Evolutionary conservation across 441 rosid genomes (phyloP).

Genomic region (Erysimum cheiri): DNA sequence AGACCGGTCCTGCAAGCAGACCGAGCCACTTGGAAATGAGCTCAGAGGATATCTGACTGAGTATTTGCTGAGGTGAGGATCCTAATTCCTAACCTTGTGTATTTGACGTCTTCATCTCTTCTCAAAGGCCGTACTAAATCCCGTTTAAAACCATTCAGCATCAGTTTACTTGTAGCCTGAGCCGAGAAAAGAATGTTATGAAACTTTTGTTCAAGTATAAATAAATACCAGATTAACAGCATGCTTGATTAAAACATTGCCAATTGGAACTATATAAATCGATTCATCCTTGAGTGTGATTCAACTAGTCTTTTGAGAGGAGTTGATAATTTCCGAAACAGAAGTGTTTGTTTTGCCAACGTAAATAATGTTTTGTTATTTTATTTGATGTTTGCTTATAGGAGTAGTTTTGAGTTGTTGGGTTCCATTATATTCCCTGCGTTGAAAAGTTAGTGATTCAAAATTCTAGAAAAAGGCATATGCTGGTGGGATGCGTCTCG

Average conservation of each 20-base stretch:
- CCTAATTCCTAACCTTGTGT: neutral
- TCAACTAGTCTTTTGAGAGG: neutral
- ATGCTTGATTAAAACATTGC: neutral
- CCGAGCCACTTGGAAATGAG: conserved; percentile 61
- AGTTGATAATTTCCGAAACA: neutral
- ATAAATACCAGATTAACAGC: neutral
- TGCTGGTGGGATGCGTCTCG: conserved; percentile 29
- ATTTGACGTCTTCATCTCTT: neutral
- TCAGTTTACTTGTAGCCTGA: neutral
- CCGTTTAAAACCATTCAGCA: conserved; percentile 1
- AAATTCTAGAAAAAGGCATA: conserved; percentile 3
- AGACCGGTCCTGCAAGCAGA: conserved; percentile 69
- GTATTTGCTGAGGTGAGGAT: conserved; percentile 46
- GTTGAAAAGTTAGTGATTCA: conserved; percentile 23
- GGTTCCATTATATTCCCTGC: conserved; percentile 24
- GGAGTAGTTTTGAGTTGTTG: conserved; percentile 5
- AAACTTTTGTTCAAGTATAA: neutral
- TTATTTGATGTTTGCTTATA: neutral
- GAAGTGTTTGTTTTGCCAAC: neutral
- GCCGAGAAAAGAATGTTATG: neutral
- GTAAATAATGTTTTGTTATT: neutral
- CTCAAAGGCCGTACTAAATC: neutral
- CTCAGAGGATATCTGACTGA: conserved; percentile 64
- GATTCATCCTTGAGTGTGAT: neutral
- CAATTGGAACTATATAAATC: neutral